Base-by-base conservation (phyloP, 1,284 basidiomycete genomes). In the Sporisorium reilianum region DNA sequence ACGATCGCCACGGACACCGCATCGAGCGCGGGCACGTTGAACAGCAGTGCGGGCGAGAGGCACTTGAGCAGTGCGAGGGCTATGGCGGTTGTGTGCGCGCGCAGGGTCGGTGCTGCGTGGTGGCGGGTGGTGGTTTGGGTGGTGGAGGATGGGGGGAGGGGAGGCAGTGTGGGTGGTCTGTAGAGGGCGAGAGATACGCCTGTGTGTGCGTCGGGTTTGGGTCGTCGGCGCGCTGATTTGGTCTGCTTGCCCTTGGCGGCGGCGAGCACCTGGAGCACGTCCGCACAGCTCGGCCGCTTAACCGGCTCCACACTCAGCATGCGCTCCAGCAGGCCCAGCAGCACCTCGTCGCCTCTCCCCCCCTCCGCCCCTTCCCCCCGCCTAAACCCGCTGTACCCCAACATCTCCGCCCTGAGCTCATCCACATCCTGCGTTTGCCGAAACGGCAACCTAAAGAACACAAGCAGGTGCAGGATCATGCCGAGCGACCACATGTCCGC, bases 401-500 rank as follows among this genome's bases (percentile, higher is more conserved):
- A 71, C n/a, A 97, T 92, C 81, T 94, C 93, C 22, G 86, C 87
- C 75, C 93, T 90, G 32, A 97, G 86, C 41, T 84, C 84, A 48
- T 89, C 87, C 85, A 92, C 86, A 73, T 91, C 90, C 16, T 89
- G 89, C 4, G 66, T 67, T 45, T 82, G 64, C 9, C 59, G 30
- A 34, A 75, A 84, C 77, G 86, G 65, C 89, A 91, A 23, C 87
- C 87, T 52, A 85, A 97, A 93, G 86, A 96, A 97, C 1, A 96
- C 86, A 64, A 97, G 88, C 80, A 94, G 94, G 86, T 97, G 90
- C 12, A 97, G 87, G 45, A 97, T 91, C 91, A 97, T 94, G 20
- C 94, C 94, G 16, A 88, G 73, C 8, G 86, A 86, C 87, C 87
- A 88, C 63, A 88, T 86, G 55, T 88, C 87, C 0, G 86, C 90